Percentiles rank a stretch among this genome's conserved stretches.
These are phyloP conservation scores for Fusarium nematophilum DNA, from an alignment of 2,329 filamentous ascomycete genomes.

Conservation along the genomic window DNA sequence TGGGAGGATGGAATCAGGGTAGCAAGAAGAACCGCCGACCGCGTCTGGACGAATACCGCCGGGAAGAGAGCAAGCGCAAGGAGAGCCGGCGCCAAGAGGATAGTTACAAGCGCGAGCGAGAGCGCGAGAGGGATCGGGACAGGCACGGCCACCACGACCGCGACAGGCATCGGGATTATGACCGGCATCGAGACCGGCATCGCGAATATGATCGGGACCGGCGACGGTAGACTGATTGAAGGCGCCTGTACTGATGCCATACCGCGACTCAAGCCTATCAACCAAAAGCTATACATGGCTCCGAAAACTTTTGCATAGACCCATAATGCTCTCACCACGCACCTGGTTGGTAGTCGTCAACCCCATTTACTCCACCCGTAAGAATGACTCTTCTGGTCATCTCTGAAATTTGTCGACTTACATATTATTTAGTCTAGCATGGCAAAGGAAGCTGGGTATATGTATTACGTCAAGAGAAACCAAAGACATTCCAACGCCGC, in stretches of 20 bases:
- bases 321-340: not conserved
- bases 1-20: slow-evolving; percentile 84
- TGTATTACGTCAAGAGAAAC: slow-evolving; percentile 16
- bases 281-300: slow-evolving; percentile 2
- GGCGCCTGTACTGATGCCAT: not conserved
- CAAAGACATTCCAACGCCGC: slow-evolving; percentile 21
- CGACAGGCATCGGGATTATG: slow-evolving; percentile 28
- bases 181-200: slow-evolving; percentile 33
- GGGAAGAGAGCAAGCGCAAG: slow-evolving; percentile 57
- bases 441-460: slow-evolving; percentile 24
- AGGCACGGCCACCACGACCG: slow-evolving; percentile 50
- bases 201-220: slow-evolving; percentile 39
- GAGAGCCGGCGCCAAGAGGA: slow-evolving; percentile 56
- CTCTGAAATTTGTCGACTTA: slow-evolving; percentile 26
- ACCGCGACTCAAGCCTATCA: not conserved
- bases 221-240: slow-evolving; percentile 30
- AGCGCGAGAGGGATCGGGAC: slow-evolving; percentile 54
- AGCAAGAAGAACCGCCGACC: slow-evolving; percentile 61
- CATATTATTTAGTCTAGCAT: slow-evolving; percentile 21
- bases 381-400: slow-evolving; percentile 4
- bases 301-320: slow-evolving; percentile 21
- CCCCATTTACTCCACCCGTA: slow-evolving; percentile 9
- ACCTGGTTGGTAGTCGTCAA: not conserved
- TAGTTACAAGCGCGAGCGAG: slow-evolving; percentile 59
- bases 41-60: slow-evolving; percentile 62